A percentile compares a stretch with the other conserved stretches of the same genome.
phyloP scores from a whole-genome alignment of 306 rosid species.

The Quercus ilex region DNA sequence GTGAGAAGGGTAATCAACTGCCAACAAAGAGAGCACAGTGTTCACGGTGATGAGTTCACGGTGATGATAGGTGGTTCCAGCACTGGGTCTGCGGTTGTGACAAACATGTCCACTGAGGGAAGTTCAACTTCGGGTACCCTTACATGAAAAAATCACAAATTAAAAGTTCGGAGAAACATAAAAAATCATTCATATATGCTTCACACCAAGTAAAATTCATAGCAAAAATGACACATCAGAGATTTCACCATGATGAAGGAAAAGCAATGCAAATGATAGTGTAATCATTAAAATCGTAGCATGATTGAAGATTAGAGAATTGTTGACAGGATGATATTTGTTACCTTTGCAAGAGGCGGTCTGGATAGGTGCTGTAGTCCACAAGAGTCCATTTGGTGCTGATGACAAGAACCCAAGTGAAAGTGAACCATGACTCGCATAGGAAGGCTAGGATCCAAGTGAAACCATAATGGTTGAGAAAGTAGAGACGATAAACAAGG shows the following conservation, averaged over 20 bases:
- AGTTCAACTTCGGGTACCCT: slow-evolving; percentile 38
- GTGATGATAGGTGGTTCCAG: slow-evolving; percentile 71
- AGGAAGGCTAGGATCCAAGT: slow-evolving; percentile 53
- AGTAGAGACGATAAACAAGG: slow-evolving; percentile 36
- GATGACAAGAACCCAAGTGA: slow-evolving; percentile 25
- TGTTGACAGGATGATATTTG: too few relatives aligned
- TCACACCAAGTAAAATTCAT: too few relatives aligned
- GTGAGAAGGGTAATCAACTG: slow-evolving; percentile 66
- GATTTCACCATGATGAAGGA: too few relatives aligned
- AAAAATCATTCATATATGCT: not conserved
- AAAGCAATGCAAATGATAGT: too few relatives aligned
- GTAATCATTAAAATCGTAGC: too few relatives aligned
- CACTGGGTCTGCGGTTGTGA: slow-evolving; percentile 62
- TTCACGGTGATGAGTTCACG: slow-evolving; percentile 56
- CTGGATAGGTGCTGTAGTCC: slow-evolving; percentile 31
- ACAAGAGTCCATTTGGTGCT: slow-evolving; percentile 44
- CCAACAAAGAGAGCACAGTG: slow-evolving; percentile 62
- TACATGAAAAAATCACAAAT: not conserved
- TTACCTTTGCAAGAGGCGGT: slow-evolving; percentile 38
- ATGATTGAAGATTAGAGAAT: too few relatives aligned
- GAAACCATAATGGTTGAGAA: slow-evolving; percentile 13
- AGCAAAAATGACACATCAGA: too few relatives aligned
- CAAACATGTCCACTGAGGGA: slow-evolving; percentile 68
- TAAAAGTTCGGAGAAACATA: not conserved
- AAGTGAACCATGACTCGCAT: slow-evolving; percentile 64